Conservation (phyloP, 2,329 filamentous ascomycete species). For the Anisogramma anomala region DNA sequence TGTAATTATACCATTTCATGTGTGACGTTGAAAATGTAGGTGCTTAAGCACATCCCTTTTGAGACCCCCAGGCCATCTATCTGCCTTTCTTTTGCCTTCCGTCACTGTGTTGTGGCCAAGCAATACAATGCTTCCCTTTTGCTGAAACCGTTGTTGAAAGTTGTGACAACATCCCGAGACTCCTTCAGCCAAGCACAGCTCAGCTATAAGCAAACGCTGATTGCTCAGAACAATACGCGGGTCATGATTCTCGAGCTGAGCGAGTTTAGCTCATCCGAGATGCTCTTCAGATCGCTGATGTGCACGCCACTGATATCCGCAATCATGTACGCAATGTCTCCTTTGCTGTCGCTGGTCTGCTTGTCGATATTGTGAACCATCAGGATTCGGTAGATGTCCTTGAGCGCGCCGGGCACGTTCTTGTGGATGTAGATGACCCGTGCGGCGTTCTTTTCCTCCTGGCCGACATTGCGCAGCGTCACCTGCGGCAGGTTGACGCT, state of each 20-base stretch:
- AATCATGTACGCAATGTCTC: constrained; percentile 94
- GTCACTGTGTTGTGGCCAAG: too few species aligned
- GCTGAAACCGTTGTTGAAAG: too few species aligned
- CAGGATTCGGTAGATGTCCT: constrained; percentile 89
- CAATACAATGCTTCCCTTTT: constrained; percentile 1
- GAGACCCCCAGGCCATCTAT: too few species aligned
- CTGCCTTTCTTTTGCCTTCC: not conserved
- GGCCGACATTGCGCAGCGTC: constrained; percentile 74
- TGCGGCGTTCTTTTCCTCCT: constrained; percentile 80
- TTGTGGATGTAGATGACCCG: constrained; percentile 93
- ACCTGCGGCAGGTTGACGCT: constrained; percentile 98
- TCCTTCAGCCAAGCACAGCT: not conserved
- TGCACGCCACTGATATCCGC: constrained; percentile 88
- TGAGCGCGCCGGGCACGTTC: constrained; percentile 89
- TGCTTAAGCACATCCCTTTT: too few species aligned
- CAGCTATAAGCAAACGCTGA: not conserved
- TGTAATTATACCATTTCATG: too few species aligned
- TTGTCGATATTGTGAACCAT: constrained; percentile 97
- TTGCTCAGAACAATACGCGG: constrained; percentile 13
- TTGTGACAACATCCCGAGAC: too few species aligned
- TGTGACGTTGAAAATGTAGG: too few species aligned
- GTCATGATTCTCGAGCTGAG: constrained; percentile 54
- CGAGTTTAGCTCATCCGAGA: constrained; percentile 71
- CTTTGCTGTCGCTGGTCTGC: constrained; percentile 92
- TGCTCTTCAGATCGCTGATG: constrained; percentile 67